phyloP scores from a whole-genome alignment of 306 rosid species.

The Carpinus viminea region DNA sequence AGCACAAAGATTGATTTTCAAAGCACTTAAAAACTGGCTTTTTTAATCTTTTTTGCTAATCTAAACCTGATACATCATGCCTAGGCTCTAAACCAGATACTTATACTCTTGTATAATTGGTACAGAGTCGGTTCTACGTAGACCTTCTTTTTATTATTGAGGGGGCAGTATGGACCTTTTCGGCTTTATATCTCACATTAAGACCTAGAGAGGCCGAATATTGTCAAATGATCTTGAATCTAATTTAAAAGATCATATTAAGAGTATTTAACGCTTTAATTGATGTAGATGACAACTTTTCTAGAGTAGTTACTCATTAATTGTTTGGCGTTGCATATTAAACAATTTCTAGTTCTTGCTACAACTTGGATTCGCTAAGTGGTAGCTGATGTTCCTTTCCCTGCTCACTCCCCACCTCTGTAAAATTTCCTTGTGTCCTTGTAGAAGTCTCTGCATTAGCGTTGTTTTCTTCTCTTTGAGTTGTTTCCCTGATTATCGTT shows the following conservation, averaged over 20 bases:
- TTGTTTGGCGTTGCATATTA: not conserved
- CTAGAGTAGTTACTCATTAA: not conserved
- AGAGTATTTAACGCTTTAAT: not conserved
- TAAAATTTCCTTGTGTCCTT: not conserved
- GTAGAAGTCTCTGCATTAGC: not conserved
- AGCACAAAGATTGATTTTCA: not conserved
- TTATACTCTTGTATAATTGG: not conserved
- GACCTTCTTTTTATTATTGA: not conserved
- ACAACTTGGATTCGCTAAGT: not conserved
- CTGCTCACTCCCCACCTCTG: not conserved
- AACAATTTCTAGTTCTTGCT: not conserved
- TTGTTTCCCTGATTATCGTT: not conserved
- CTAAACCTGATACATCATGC: not conserved
- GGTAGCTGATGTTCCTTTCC: not conserved
- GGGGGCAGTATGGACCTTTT: not conserved
- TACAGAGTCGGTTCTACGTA: not conserved
- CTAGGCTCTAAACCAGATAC: not conserved
- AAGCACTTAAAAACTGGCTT: not conserved
- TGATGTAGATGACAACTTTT: not conserved
- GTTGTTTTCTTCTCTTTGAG: not conserved
- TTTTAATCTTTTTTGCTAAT: not conserved
- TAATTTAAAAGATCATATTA: not conserved
- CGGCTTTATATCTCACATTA: not conserved
- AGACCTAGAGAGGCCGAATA: not conserved
- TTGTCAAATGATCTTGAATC: not conserved